A percentile compares a stretch with the other conserved stretches of the same genome.
Conservation (phyloP, 73 alveolate species). For the Tetrahymena thermophila region DNA sequence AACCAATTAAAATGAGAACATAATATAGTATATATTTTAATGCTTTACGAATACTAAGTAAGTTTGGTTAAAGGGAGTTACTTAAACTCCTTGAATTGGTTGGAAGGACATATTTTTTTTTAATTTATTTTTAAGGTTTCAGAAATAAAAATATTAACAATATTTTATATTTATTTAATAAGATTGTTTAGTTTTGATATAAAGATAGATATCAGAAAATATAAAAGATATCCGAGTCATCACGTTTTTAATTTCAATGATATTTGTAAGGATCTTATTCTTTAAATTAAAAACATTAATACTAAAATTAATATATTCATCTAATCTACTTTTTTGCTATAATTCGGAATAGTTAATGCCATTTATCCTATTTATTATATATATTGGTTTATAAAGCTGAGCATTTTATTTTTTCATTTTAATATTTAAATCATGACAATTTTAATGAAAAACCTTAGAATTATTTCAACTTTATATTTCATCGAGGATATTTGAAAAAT, state of each 20-base stretch:
- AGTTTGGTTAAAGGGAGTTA: not conserved
- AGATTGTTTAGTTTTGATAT: not conserved
- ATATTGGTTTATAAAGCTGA: no score
- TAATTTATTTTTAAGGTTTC: not conserved
- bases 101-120: not conserved
- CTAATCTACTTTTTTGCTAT: no score
- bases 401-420: not conserved
- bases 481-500: not conserved
- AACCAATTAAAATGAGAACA: not conserved
- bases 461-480: no score
- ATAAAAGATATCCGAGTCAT: not conserved
- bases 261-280: not conserved
- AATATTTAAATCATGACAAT: no score
- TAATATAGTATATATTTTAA: no score
- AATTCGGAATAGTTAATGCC: no score
- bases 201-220: not conserved
- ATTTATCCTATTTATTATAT: no score
- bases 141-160: not conserved
- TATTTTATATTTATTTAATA: not conserved
- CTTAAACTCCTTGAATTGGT: not conserved
- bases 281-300: no score
- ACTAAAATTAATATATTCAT: no score
- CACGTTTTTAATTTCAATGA: not conserved
- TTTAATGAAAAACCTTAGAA: no score
- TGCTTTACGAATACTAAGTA: not conserved